Base-by-base conservation (phyloP, 257 asterid genomes). In the Jacaranda mimosifolia region DNA sequence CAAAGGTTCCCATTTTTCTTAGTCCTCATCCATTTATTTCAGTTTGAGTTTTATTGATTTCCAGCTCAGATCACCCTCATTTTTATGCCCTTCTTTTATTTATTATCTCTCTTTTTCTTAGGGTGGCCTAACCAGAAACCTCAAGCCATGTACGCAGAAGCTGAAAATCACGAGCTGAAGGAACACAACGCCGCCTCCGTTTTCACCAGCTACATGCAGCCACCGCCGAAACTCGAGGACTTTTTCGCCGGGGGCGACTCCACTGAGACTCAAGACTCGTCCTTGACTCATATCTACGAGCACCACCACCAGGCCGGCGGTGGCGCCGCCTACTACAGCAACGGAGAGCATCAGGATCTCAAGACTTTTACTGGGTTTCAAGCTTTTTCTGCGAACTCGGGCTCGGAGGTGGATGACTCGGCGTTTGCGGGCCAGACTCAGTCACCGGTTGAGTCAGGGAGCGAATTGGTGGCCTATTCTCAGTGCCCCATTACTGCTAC, bases 331-430 rank as follows among this genome's bases (percentile, higher is more conserved):
- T 87, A 80, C 83, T 87, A 79, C 80, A 3, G 74, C 77, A 59
- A 65, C 49, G 88, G 82, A 8, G 84, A 82, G 39, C 89, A 88
- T 8, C 92, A 90, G 51, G 92, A 90, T 81, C 89, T 91, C 77
- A 91, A 90, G 38, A 76, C 60, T 9, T 60, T 91, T 0, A 59
- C 89, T 76, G 97, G 89, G 70, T 91, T 89, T 53, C 97, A 88
- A 62, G 90, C 94, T 3, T 89, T 88, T 13, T 89, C 97, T 0
- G 87, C 91, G 0, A 92, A 91, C 88, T 88, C 97, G 79, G 94
- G 98, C 6, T 93, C 99, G 0, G 98, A 94, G 68, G 97, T 91
- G 11, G 96, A 91, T 38, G 98, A 90, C 84, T 83, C 97, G 76
- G 88, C 89, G 14, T 85, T 91, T 17, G 89, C 63, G 11, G 93